Base-by-base conservation (phyloP, 2,329 filamentous ascomycete species). In the Stagonosporopsis tanaceti region DNA sequence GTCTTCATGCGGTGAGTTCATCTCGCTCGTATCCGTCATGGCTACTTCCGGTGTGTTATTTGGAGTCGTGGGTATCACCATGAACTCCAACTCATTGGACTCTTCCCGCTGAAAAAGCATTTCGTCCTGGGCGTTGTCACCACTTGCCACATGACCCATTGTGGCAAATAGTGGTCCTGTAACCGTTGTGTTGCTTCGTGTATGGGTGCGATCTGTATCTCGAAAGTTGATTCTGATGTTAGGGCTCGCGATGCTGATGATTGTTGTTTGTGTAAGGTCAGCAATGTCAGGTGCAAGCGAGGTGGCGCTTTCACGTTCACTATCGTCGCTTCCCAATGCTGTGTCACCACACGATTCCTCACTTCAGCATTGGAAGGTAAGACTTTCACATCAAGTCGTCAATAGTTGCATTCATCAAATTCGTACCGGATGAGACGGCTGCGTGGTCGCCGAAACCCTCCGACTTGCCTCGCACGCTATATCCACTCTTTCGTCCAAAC, bases 71-170 rank as follows among this genome's bases (percentile, higher is more conserved):
- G 35, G 41, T 42, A 27, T 47, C 2, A 7, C 27, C 6, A 34
- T 14, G 12, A n/a, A 37, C 8, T 17, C 14, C 11, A 12, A 7
- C 1, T 47, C 4, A 14, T 17, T 17, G 2, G 6, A 17, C 2
- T 25, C 27, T 2, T 27, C 28, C n/a, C 32, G 37, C 20, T 38
- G 28, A 12, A 27, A 17, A 3, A 17, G 9, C 14, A 42, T 15
- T n/a, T 32, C 41, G 17, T 45, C 28, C 6, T 38, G 30, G 20
- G 37, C 2, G 8, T 37, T 14, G 3, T 57, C 20, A 15, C 15
- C 17, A 6, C 37, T 42, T 47, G 42, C 47, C 47, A 47, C 42
- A 42, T 28, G 32, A 20, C 48, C 38, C 44, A 52, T 57, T 2
- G 38, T 45, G 32, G 42, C 44, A 44, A 57, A 34, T 24, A 22